Base-by-base conservation (phyloP, 805 yeast genomes). In the Nadsonia fulvescens region DNA sequence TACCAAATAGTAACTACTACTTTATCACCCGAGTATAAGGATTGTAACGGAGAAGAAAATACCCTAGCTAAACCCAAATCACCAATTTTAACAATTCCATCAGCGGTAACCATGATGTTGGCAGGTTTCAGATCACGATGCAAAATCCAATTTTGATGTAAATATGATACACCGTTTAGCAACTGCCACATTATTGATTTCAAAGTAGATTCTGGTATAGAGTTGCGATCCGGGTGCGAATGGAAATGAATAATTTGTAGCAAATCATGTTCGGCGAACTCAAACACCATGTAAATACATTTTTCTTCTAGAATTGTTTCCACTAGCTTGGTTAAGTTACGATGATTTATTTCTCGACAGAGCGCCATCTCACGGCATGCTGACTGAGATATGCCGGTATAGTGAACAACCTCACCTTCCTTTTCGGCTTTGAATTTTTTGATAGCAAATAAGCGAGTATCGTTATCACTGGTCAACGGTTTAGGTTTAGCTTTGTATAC, bases 61-160 rank as follows among this genome's bases (percentile, higher is more conserved):
- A 76, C 68, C 32, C 96, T 60, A 1, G 94, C 94, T 18, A 83
- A 56, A 2, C 96, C 96, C 38, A 83, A 59, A 53, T 86, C 98
- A 12, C 96, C 98, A 33, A 86, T 83, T 48, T 89, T 89, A 11
- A 86, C 89, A n/a, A 70, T 68, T 0, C 98, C 98, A 32, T 65
- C 68, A 6, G 71, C 62, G 0, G 93, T 70, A 1, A 86, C 93
- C 96, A 86, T 89, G 37, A 89, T 86, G 51, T 86, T 86, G 2
- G 98, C 98, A 1, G 99, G 99, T 43, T 89, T 89, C 36, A 89
- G 60, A 51, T 89, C 99, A 34, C 99, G 61, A 50, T 89, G 99
- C 26, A 89, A 56, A 3, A 89, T 71, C 96, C 98, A 89, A 49
- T 89, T 86, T 47, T 82, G 86, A 49, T 89, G 99, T 22, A 89